phyloP scores from a whole-genome alignment of 2,329 filamentous ascomycete species.

The Xylariaceae sp. region DNA sequence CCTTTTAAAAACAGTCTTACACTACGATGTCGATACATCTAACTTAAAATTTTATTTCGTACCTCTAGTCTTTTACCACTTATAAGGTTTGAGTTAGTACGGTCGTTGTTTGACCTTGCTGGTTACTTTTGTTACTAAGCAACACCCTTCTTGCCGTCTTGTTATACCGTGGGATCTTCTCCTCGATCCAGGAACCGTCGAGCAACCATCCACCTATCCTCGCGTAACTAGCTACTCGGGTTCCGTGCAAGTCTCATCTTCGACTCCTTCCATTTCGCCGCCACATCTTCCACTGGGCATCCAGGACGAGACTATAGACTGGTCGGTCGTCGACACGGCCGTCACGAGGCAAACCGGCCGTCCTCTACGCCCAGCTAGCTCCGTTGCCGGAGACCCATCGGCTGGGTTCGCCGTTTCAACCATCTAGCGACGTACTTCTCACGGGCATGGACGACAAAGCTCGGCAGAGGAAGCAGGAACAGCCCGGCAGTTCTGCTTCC shows the following conservation, averaged over 20 bases:
- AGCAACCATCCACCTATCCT: slow-evolving; percentile 28
- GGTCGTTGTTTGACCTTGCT: not conserved
- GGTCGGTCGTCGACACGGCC: slow-evolving; percentile 43
- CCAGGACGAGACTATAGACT: slow-evolving; percentile 29
- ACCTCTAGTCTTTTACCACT: slow-evolving; percentile 3
- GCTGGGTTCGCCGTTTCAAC: slow-evolving; percentile 65
- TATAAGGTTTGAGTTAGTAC: not conserved
- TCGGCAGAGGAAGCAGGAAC: slow-evolving; percentile 76
- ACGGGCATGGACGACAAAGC: slow-evolving; percentile 81
- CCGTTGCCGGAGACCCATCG: slow-evolving; percentile 71
- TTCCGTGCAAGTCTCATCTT: slow-evolving; percentile 20
- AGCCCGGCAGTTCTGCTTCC: slow-evolving; percentile 67
- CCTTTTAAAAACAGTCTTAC: slow-evolving; percentile 25
- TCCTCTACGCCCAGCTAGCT: slow-evolving; percentile 66
- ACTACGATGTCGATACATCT: slow-evolving; percentile 27
- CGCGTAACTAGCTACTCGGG: slow-evolving; percentile 27
- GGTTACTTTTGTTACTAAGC: slow-evolving; percentile 30
- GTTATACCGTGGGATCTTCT: slow-evolving; percentile 22
- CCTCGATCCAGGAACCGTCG: slow-evolving; percentile 27
- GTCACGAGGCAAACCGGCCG: slow-evolving; percentile 65
- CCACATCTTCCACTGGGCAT: slow-evolving; percentile 19
- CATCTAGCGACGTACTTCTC: slow-evolving; percentile 59
- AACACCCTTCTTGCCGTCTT: slow-evolving; percentile 27
- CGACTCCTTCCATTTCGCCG: slow-evolving; percentile 17
- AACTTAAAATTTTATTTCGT: slow-evolving; percentile 23